Base-by-base conservation (phyloP, 192 early-diverging fungal species). In the Piromyces sp. region DNA sequence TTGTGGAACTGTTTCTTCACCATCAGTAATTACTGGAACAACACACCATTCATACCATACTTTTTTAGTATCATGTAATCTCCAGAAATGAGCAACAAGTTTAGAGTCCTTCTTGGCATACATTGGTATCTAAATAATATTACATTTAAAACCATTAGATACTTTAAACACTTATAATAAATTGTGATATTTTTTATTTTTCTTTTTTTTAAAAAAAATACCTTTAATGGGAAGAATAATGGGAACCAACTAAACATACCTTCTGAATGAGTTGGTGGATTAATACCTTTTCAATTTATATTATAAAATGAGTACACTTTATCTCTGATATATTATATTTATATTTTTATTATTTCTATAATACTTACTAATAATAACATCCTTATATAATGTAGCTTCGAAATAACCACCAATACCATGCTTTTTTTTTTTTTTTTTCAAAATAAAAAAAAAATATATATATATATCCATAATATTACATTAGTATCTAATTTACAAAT, bases 241-340 rank as follows among this genome's bases (percentile, higher is more conserved):
- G 98, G 97, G 86, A 99, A 99, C 98, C 98, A 99, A 83, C 94
- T 95, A 83, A 95, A 94, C 98, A 99, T 99, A 3, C 90, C 95
- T 22, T 92, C 89, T 1, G 96, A 95, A 82, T 98, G 97, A 13
- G 94, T 94, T 11, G 80, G 82, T 4, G 98, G 98, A 78, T 92
- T 88, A 82, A 96, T 99, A 88, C 91, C 90, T 40, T 94, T n/a
- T n/a, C 11, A n/a, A 9, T n/a, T 5, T n/a, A 3, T 33, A 33
- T 33, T 6, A 33, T 33, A 33, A 9, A 33, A 33, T 33, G 3
- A 33, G 31, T 33, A 33, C 9, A 33, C n/a, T n/a, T 33, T 6
- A 33, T 33, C 31, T 33, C 9, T 33, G 31, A 33, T 33, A 33
- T n/a, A n/a, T n/a, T n/a, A n/a, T n/a, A n/a, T n/a, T n/a, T n/a